Conservation (phyloP, 345 rosid species). For the Ceriops zippeliana region DNA sequence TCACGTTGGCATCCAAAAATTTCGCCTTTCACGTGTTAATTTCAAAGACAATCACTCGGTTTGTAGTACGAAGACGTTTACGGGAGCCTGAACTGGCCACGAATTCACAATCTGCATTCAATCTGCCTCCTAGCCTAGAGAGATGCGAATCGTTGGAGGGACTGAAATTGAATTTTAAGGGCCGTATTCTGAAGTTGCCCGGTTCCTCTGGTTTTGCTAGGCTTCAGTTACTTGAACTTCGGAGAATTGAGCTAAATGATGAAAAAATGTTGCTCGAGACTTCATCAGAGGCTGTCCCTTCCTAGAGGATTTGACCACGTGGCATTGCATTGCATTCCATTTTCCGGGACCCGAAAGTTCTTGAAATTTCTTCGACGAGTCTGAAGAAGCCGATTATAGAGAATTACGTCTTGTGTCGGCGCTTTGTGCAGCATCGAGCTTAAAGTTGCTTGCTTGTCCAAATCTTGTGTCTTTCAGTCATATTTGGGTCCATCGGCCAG, state of each 20-base stretch:
- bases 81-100: neutral
- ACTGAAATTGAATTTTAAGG: neutral
- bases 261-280: neutral
- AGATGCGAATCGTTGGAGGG: neutral
- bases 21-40: neutral
- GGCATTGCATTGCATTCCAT: neutral
- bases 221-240: neutral
- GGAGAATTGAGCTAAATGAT: neutral
- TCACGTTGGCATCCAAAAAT: neutral
- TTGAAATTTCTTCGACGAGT: neutral
- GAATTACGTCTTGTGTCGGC: neutral
- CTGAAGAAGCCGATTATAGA: neutral
- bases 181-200: neutral
- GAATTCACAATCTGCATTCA: neutral
- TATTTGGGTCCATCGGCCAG: neutral
- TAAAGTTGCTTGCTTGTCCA: constrained; percentile 8
- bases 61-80: neutral
- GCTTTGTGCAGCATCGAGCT: neutral
- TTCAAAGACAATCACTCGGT: too few species aligned
- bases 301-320: neutral
- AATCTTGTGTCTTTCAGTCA: neutral
- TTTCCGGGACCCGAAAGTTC: neutral
- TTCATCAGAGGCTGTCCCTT: constrained; percentile 4
- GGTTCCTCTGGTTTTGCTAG: neutral
- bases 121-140: neutral